phyloP scores from a whole-genome alignment of 2,329 filamentous ascomycete genomes.

The Xylaria sp. region DNA sequence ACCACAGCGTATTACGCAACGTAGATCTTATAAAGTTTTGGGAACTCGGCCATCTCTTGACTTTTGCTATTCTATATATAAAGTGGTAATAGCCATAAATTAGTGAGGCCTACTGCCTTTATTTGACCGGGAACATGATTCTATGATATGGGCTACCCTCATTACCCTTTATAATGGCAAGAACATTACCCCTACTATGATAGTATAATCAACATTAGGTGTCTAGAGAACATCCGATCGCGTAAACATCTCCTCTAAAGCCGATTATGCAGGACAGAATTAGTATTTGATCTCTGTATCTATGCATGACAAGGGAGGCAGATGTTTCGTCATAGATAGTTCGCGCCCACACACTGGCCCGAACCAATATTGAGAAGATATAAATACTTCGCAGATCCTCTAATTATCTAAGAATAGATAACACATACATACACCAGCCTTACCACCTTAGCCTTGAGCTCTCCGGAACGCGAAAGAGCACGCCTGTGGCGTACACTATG shows the following conservation, averaged over 20 bases:
- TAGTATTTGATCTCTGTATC: not conserved
- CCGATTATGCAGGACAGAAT: not conserved
- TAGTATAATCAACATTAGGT: not conserved
- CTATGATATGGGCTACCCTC: not conserved
- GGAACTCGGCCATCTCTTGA: no score
- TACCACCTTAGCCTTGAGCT: no score
- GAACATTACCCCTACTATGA: not conserved
- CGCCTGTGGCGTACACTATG: not conserved
- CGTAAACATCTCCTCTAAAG: not conserved
- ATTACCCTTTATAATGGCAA: not conserved
- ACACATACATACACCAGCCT: not conserved
- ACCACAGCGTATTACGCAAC: not conserved
- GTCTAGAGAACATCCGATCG: not conserved
- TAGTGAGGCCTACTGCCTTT: not conserved
- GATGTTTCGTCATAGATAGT: not conserved
- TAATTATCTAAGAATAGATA: not conserved
- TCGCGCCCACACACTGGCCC: not conserved
- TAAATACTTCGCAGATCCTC: not conserved
- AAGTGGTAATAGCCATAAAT: not conserved
- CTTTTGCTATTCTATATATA: not conserved
- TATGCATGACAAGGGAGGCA: not conserved
- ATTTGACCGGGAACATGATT: no score
- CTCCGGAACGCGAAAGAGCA: slow-evolving; percentile 3
- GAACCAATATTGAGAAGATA: slow-evolving; percentile 6
- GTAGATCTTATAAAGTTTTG: not conserved